These are phyloP conservation scores for Echeveria elegans DNA, from an alignment of 164 flowering plant genomes.

Conservation along the genomic window DNA sequence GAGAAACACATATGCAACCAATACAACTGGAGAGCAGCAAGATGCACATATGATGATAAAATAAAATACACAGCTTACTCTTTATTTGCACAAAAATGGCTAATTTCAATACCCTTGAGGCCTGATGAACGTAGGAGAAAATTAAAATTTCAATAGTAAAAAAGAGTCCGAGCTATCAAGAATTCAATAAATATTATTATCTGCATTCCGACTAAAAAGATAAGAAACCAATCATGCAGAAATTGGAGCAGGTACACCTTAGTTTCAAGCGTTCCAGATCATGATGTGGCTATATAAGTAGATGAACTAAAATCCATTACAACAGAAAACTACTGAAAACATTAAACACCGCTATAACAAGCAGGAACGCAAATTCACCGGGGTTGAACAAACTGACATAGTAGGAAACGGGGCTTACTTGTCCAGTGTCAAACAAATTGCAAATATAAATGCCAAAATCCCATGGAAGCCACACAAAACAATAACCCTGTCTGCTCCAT, in stretches of 20 bases:
- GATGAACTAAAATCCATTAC: not conserved
- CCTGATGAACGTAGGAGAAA: conserved; percentile 30
- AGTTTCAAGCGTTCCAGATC: not conserved
- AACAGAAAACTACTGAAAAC: too few species aligned
- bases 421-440: conserved; percentile 97
- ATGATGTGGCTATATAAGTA: not conserved
- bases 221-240: not conserved
- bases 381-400: not conserved
- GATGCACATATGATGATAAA: not conserved
- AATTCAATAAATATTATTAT: too few species aligned
- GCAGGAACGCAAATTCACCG: too few species aligned
- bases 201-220: not conserved
- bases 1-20: not conserved
- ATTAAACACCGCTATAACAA: too few species aligned
- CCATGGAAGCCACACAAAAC: conserved; percentile 92
- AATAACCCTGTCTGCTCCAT: conserved; percentile 94
- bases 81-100: conserved; percentile 92
- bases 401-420: conserved; percentile 35
- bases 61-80: conserved; percentile 40
- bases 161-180: not conserved
- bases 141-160: not conserved
- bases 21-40: not conserved
- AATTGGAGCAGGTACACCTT: not conserved
- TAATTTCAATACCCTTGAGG: conserved; percentile 77
- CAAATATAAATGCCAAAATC: conserved; percentile 95